A percentile compares a stretch with the other conserved stretches of the same genome.
Evolutionary conservation across 2,329 filamentous ascomycete genomes (phyloP).

Genomic region (Pseudofabraea citricarpa): DNA sequence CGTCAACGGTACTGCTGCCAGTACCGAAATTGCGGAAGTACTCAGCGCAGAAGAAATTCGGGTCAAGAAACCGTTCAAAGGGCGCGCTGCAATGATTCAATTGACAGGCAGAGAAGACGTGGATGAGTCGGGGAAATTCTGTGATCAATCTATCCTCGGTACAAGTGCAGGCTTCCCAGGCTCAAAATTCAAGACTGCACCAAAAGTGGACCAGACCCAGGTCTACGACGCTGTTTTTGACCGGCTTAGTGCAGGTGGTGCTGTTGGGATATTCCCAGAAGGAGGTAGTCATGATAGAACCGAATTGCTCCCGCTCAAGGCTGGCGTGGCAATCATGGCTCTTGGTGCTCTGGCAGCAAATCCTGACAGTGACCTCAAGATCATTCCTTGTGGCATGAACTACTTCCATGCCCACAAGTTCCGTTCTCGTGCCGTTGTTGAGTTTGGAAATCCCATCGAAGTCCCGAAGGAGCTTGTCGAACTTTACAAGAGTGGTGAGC

Average conservation of each 20-base stretch:
- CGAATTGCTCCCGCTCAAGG: slow-evolving; percentile 87
- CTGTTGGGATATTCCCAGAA: slow-evolving; percentile 95
- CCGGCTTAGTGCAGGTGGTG: slow-evolving; percentile 75
- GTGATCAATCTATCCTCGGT: slow-evolving; percentile 48
- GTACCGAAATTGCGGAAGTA: slow-evolving; percentile 79
- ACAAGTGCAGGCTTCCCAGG: slow-evolving; percentile 63
- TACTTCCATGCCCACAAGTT: slow-evolving; percentile 99
- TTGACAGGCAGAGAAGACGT: slow-evolving; percentile 76
- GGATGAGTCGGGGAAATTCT: slow-evolving; percentile 59
- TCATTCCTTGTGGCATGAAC: slow-evolving; percentile 97
- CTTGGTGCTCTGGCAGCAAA: slow-evolving; percentile 82
- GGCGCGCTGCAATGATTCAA: slow-evolving; percentile 69
- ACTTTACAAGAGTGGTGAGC: slow-evolving; percentile 77
- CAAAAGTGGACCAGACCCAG: slow-evolving; percentile 88
- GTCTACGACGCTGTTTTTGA: slow-evolving; percentile 93
- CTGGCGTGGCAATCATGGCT: slow-evolving; percentile 97
- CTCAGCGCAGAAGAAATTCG: slow-evolving; percentile 74
- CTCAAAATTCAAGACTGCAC: slow-evolving; percentile 80
- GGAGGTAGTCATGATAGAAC: slow-evolving; percentile 94
- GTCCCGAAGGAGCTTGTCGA: slow-evolving; percentile 78
- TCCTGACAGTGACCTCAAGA: slow-evolving; percentile 84
- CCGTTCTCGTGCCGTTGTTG: slow-evolving; percentile 88
- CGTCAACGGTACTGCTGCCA: slow-evolving; percentile 71
- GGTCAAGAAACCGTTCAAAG: slow-evolving; percentile 83
- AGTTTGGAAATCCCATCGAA: slow-evolving; percentile 88